Base-by-base conservation (phyloP, 2,329 filamentous ascomycete genomes). In the Podosphaera xanthii region DNA sequence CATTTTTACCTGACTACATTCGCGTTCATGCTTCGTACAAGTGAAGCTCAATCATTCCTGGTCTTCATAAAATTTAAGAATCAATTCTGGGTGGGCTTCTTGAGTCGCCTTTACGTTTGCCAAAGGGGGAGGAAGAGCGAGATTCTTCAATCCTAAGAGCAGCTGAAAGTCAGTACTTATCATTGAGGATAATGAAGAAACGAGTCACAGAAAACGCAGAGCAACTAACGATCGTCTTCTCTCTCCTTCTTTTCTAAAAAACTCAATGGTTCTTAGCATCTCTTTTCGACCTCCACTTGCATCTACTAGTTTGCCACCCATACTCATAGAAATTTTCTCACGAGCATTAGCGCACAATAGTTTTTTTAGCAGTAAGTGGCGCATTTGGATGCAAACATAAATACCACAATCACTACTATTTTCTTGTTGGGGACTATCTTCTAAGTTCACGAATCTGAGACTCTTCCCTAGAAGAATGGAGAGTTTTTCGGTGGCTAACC, bases 391-490 rank as follows among this genome's bases (percentile, higher is more conserved):
- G 70, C 92, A 97, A 2, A 98, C 92, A 70, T 90, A 97, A 0
- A 98, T 87, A 22, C 92, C 92, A 66, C 92, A 98, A 71, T 98
- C 92, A 68, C 81, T 91, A 34, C 86, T 82, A 65, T 97, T 97
- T 65, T 90, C 84, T 70, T 98, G 92, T 67, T 94, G 86, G 0
- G 92, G 92, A 8, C 82, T 85, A 68, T 97, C 91, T 0, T 84
- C 76, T 59, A 98, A 77, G 69, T 91, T 82, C 67, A 90, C 79
- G 69, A 94, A 96, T 30, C 82, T 76, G 22, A 94, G 72, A 4
- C 76, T 76, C 60, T 79, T 78, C 40, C 77, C 76, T 0, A 97
- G 76, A 36, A 97, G 73, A 38, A 75, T 73, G 34, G 79, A 76
- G 50, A 98, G 75, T 66, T 88, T 86, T 55, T 78, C 72, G 0